Percentiles rank a stretch among this genome's conserved stretches.
Conservation (phyloP, 1,284 basidiomycete genomes). For the Cystobasidium sp. region DNA sequence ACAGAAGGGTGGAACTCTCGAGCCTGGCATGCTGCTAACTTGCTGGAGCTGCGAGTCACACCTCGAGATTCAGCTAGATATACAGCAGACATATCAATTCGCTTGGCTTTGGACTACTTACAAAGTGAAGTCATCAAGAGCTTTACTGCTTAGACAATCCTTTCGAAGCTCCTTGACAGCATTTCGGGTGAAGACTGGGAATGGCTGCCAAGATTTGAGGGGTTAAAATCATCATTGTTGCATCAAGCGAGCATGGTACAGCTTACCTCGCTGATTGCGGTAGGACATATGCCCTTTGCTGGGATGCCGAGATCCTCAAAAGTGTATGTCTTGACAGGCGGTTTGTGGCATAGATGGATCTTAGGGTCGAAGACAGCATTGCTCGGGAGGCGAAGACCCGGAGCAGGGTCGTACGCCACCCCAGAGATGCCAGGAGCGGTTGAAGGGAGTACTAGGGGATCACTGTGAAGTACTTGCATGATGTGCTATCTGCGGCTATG, state of each 20-base stretch:
- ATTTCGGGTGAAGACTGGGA: conserved; percentile 50
- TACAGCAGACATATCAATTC: not conserved
- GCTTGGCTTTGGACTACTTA: not conserved
- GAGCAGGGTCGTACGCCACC: conserved; percentile 23
- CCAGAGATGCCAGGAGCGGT: conserved; percentile 1
- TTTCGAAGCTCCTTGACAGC: conserved; percentile 50
- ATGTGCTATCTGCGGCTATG: not conserved
- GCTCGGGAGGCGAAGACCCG: conserved; percentile 17
- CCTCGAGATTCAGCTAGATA: no score
- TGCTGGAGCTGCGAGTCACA: conserved; percentile 10
- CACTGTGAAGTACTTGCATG: conserved; percentile 23
- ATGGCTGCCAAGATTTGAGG: conserved; percentile 36
- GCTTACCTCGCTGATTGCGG: conserved; percentile 48
- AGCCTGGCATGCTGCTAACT: conserved; percentile 40
- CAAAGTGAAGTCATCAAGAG: conserved; percentile 42
- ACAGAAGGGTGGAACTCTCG: conserved; percentile 36
- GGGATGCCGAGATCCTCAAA: conserved; percentile 50
- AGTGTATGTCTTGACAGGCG: conserved; percentile 43
- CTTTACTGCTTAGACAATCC: conserved; percentile 48
- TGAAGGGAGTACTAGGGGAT: not conserved
- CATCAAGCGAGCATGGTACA: no score
- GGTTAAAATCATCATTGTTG: not conserved
- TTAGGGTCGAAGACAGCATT: conserved; percentile 48
- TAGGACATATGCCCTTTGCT: conserved; percentile 42
- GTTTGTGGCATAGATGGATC: conserved; percentile 48